phyloP scores from a whole-genome alignment of 1,139 yeast species.

The Taphrina betulina region DNA sequence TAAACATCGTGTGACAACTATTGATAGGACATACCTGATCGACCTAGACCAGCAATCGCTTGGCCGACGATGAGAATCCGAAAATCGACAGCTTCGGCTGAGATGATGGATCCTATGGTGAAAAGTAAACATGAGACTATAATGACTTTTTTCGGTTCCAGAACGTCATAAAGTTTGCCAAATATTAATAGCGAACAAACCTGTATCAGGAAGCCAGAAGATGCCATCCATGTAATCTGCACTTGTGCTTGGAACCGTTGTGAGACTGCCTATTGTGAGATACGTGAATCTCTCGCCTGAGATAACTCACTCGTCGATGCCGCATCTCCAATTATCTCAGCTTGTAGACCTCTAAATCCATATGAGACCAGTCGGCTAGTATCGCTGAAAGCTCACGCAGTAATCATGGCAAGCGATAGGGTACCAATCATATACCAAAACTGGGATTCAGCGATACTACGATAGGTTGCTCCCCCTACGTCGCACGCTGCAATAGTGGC shows the following conservation, averaged over 20 bases:
- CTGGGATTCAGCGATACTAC: background rate
- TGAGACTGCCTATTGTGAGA: too few relatives aligned
- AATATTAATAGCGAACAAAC: constrained; percentile 8
- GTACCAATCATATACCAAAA: constrained; percentile 4
- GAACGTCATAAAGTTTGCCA: constrained; percentile 16
- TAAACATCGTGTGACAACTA: too few relatives aligned
- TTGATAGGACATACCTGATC: too few relatives aligned
- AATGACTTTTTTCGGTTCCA: constrained; percentile 24
- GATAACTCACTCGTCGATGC: too few relatives aligned
- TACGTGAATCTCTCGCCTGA: too few relatives aligned
- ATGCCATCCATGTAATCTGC: constrained; percentile 21
- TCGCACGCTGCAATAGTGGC: constrained; percentile 5
- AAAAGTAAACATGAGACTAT: background rate
- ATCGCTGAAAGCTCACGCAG: too few relatives aligned
- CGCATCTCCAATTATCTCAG: constrained; percentile 28
- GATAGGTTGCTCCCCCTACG: constrained; percentile 11
- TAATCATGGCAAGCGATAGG: constrained; percentile 13
- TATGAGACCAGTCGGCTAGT: too few relatives aligned
- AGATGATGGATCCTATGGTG: constrained; percentile 7
- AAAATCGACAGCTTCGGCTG: constrained; percentile 6
- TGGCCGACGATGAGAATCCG: constrained; percentile 11
- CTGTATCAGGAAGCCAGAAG: constrained; percentile 16
- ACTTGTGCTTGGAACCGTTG: constrained; percentile 7
- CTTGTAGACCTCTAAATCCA: constrained; percentile 28
- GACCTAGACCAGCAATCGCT: constrained; percentile 17